Percentiles rank a stretch among this genome's conserved stretches.
phyloP scores from a whole-genome alignment of 257 asterid genomes.

The Gentiana macrophylla region DNA sequence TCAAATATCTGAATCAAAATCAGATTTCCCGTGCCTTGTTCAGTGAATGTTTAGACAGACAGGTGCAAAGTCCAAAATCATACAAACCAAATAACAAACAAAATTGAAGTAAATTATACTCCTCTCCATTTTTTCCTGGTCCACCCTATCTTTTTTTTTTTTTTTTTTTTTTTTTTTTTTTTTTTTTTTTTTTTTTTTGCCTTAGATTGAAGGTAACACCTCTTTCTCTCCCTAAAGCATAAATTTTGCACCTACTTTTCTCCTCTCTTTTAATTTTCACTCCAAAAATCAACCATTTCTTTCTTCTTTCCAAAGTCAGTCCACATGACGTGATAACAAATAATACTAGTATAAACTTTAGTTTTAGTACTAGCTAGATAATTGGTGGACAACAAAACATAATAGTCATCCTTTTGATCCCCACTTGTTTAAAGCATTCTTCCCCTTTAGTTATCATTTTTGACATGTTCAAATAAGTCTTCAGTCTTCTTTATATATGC shows the following conservation, averaged over 20 bases:
- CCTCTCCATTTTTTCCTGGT: not conserved
- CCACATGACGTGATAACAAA: not conserved
- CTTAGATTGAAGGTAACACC: conserved; percentile 15
- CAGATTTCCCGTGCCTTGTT: no score
- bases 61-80: no score
- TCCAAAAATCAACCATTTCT: not conserved
- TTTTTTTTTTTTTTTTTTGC: conserved; percentile 10
- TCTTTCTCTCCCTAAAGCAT: not conserved
- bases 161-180: not conserved
- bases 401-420: not conserved
- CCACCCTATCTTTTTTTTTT: not conserved
- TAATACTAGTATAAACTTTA: not conserved
- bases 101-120: no score
- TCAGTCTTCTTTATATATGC: no score
- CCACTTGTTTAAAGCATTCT: not conserved
- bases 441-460: conserved; percentile 7
- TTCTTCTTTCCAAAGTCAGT: conserved; percentile 1
- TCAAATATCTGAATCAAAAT: no score
- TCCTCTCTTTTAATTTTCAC: not conserved
- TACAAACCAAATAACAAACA: no score
- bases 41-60: no score
- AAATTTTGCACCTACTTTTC: not conserved
- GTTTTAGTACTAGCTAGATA: not conserved
- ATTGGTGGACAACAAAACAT: not conserved
- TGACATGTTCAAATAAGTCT: conserved; percentile 12